Conservation (phyloP, 352 stramenopile genomes). For the Blastocystis sp. region DNA sequence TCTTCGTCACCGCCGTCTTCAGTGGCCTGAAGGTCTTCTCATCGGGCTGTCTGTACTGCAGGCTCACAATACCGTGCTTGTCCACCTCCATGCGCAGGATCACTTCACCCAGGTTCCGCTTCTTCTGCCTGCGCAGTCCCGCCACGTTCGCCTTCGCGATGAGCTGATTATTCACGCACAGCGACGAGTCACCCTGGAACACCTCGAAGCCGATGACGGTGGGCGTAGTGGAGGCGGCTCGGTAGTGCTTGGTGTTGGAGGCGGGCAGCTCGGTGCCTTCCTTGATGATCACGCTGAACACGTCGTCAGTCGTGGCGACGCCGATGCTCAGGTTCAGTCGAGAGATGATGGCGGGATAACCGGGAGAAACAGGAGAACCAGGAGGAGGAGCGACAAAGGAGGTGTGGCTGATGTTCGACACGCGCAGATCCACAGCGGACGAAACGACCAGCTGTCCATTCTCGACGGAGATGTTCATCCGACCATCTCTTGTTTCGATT, state of each 20-base stretch:
- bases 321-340: neutral
- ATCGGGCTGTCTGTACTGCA: neutral
- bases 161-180: neutral
- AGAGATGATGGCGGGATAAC: neutral
- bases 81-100: neutral
- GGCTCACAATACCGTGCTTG: neutral
- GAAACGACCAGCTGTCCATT: neutral
- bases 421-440: neutral
- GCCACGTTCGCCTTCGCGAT: neutral
- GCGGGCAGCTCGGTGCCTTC: neutral
- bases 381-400: too few relatives aligned
- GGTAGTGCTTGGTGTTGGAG: neutral
- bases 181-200: neutral
- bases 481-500: neutral
- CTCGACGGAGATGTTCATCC: neutral
- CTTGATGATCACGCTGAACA: neutral
- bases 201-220: neutral
- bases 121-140: neutral
- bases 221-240: neutral
- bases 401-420: neutral
- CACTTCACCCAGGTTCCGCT: neutral
- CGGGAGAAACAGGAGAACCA: too few relatives aligned
- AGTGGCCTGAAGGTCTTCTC: neutral
- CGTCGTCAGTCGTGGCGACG: neutral
- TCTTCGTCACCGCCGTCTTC: neutral